Evolutionary conservation across 257 asterid species (phyloP), one percentile per base, ranked within the genome.

Genomic region (Solanum dulcamara): DNA sequence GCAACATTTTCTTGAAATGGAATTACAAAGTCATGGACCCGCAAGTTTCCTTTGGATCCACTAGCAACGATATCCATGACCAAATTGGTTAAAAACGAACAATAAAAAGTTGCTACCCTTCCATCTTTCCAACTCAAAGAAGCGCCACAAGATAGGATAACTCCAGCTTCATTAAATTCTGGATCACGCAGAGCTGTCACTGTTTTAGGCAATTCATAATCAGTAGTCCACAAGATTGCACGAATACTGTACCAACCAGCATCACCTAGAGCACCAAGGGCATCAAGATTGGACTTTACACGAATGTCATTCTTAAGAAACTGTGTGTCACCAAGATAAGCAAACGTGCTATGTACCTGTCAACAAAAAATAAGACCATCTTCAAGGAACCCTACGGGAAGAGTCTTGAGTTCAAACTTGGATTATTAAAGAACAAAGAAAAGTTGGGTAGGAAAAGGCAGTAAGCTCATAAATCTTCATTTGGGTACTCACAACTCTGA

Each of bases 201-300:
- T 0, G 94, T 87, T 86, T 92, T 91, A 8, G 98, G 98, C 1
- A 95, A 88, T 71, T 91, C 88, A 7, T 88, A 94, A 44, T 90
- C 88, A 17, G 89, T 86, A 0, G 95, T 95, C 98, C 95, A 95
- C 42, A 95, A 86, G 87, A 93, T 92, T 44, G 97, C 94, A 32
- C 94, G 81, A 83, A 91, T 90, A 92, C 93, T 89, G 50, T 93
- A 95, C 98, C 98, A 95, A 22, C 98, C 98, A 0, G 42, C 79
- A 30, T 94, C 98, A 4, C 98, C 97, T 0, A 95, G 93, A 30
- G 94, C 97, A 51, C 97, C 98, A 0, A 91, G 96, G 22, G 96
- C 91, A 84, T 95, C 97, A n/a, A 95, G 97, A 82, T 92, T 93
- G 0, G 95, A 91, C 81, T 92, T 90, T 33, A 93, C 94, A 4